These are phyloP conservation scores for Cyclocybe aegerita DNA, from an alignment of 768 basidiomycete species.

Conservation along the genomic window DNA sequence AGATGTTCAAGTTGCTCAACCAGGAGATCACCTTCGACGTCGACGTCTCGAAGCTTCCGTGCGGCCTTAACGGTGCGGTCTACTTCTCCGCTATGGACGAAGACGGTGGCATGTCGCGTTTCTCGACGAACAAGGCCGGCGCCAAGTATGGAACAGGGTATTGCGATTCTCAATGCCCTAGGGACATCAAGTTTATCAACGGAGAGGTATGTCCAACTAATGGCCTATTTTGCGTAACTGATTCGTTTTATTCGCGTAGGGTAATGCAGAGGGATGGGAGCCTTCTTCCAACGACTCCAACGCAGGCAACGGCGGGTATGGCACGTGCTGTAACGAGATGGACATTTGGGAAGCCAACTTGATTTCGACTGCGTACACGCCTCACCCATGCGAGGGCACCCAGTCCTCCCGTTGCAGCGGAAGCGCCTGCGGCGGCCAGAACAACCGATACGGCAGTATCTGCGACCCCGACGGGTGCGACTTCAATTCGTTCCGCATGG, in stretches of 20 bases:
- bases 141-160: conserved; percentile 63
- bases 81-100: conserved; percentile 63
- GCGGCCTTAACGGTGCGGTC: conserved; percentile 61
- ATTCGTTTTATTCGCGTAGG: conserved; percentile 27
- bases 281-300: conserved; percentile 35
- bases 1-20: conserved; percentile 51
- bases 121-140: conserved; percentile 53
- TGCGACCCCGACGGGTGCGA: conserved; percentile 58
- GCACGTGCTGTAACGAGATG: conserved; percentile 57
- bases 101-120: conserved; percentile 50
- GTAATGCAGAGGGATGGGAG: conserved; percentile 43
- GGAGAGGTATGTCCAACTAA: conserved; percentile 36
- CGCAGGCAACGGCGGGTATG: conserved; percentile 41
- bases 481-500: conserved; percentile 58
- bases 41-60: conserved; percentile 55
- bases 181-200: conserved; percentile 63
- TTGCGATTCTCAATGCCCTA: conserved; percentile 64
- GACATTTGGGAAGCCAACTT: conserved; percentile 58
- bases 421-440: conserved; percentile 31
- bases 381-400: conserved; percentile 41
- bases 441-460: conserved; percentile 34
- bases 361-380: conserved; percentile 46
- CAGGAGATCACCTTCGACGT: conserved; percentile 62
- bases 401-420: conserved; percentile 42
- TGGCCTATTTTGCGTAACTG: neutral